Evolutionary conservation across 257 asterid genomes (phyloP), one percentile per base, ranked within the genome.

Genomic region (Agastache rugosa): DNA sequence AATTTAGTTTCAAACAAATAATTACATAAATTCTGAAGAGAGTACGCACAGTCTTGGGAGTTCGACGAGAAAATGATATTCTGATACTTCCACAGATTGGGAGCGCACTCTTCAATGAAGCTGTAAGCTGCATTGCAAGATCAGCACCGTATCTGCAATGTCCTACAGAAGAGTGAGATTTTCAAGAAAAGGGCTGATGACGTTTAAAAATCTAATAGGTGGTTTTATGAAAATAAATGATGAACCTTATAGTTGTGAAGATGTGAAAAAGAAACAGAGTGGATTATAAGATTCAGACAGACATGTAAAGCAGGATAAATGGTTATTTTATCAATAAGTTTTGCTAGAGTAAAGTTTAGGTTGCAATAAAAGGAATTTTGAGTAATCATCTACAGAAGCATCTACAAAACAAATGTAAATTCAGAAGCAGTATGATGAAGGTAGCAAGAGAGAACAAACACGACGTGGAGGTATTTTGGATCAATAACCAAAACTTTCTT

Each of bases 61-160:
- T 93, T 77, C 98, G 89, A 55, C 96, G 91, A 75, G 97, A 93
- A 84, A 93, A 93, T 62, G 97, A 93, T 72, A 91, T 79, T 80
- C 95, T 83, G 71, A 93, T 75, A 76, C 87, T 86, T 81, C 97
- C 98, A 83, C 98, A 93, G 67, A 91, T 86, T 67, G 88, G 86
- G 69, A 93, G 90, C 77, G 82, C 87, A 48, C 75, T 76, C 78
- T 76, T 85, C 83, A 93, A 77, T 55, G 88, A 83, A 62, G 84
- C 83, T 71, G 78, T 67, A 77, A 93, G 86, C 83, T 93, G 88
- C 81, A 76, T 73, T 54, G 95, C 95, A 73, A 93, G 91, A 77
- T 93, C 93, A 42, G 80, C 86, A 54, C 95, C 96, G 59, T 93
- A 93, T 77, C 82, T 85, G 84, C 98, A 93, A 79, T 86, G 92